These are phyloP conservation scores for Omphalea diandra DNA, from an alignment of 441 rosid species.

Conservation along the genomic window DNA sequence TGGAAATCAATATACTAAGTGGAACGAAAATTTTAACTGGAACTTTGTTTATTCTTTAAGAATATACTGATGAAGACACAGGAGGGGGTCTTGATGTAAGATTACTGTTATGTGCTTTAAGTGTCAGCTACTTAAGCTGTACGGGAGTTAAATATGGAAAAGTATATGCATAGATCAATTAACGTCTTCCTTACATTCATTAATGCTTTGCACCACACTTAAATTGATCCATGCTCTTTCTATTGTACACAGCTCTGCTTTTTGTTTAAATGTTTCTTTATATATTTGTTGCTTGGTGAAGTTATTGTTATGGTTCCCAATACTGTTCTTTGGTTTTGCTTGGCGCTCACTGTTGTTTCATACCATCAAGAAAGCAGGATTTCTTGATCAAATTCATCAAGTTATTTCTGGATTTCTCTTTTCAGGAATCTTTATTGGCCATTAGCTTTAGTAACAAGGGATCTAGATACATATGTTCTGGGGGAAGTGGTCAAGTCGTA, in stretches of 20 bases:
- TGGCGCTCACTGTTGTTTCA: conserved; percentile 13
- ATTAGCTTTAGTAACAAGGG: conserved; percentile 87
- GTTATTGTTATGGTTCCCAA: not conserved
- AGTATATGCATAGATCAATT: not conserved
- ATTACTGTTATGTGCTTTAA: not conserved
- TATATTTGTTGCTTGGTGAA: not conserved
- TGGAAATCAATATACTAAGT: not conserved
- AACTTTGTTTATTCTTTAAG: not conserved
- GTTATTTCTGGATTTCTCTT: conserved; percentile 6
- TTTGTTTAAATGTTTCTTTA: not conserved
- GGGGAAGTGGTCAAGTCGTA: conserved; percentile 86
- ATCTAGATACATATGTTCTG: conserved; percentile 89
- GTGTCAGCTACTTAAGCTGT: not conserved
- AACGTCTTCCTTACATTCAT: not conserved
- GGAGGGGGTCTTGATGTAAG: not conserved
- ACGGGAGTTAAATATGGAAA: not conserved
- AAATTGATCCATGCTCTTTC: not conserved
- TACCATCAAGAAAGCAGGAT: not conserved
- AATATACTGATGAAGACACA: not conserved
- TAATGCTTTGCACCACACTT: not conserved
- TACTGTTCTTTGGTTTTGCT: not conserved
- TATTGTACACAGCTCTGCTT: not conserved
- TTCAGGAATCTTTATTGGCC: conserved; percentile 81
- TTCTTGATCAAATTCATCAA: conserved; percentile 16
- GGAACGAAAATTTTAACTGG: not conserved